Percentiles rank a stretch among this genome's conserved stretches.
phyloP scores from a whole-genome alignment of 2,329 filamentous ascomycete species.

The Xylariaceae sp. region DNA sequence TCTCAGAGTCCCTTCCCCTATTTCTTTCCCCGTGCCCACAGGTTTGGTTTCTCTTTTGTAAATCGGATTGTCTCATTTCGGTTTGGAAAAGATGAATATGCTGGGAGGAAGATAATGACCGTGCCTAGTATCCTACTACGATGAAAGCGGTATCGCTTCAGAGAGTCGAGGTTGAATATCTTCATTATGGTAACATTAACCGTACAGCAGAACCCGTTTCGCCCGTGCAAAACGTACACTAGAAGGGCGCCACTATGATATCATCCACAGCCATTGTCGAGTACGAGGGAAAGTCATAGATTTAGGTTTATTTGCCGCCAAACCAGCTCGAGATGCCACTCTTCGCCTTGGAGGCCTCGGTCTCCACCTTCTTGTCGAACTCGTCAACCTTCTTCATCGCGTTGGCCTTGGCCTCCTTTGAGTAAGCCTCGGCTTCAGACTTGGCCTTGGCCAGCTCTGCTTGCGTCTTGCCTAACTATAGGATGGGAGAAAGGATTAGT shows the following conservation, averaged over 20 bases:
- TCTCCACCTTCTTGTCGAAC: conserved; percentile 82
- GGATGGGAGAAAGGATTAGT: conserved; percentile 20
- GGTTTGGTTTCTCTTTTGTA: too few species aligned
- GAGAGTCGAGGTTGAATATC: conserved; percentile 1
- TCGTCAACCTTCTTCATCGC: conserved; percentile 77
- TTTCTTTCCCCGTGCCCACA: too few species aligned
- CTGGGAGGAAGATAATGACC: too few species aligned
- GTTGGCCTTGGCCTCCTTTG: conserved; percentile 68
- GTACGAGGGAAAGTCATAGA: too few species aligned
- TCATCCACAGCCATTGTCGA: too few species aligned
- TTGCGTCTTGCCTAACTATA: conserved; percentile 67
- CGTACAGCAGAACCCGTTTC: conserved; percentile 24
- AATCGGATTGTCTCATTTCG: too few species aligned
- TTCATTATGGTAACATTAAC: conserved; percentile 25
- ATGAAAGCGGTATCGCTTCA: too few species aligned
- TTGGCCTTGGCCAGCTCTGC: conserved; percentile 66
- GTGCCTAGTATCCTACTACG: too few species aligned
- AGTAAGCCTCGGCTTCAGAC: conserved; percentile 62
- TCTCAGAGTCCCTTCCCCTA: too few species aligned
- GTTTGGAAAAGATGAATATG: too few species aligned
- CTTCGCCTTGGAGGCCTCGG: conserved; percentile 82
- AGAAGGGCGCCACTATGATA: neutral
- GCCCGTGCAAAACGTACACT: conserved; percentile 6
- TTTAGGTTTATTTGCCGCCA: conserved; percentile 66
- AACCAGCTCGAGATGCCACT: conserved; percentile 86